Base-by-base conservation (phyloP, 2,329 filamentous ascomycete species). In the Botrytis fragariae region DNA sequence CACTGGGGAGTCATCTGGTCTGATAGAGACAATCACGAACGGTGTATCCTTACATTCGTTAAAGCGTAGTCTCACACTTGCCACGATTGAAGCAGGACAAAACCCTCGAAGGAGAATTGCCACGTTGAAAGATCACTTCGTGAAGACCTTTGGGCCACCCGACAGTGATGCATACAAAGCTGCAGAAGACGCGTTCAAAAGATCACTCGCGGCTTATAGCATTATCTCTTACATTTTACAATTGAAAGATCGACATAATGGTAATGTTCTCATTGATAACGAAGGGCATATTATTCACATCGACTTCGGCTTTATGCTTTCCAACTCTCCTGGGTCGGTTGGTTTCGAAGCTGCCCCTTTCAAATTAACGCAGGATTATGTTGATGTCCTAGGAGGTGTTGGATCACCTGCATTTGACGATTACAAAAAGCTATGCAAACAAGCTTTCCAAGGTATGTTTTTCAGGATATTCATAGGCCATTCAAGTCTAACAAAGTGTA, bases 231-330 rank as follows among this genome's bases (percentile, higher is more conserved):
- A 96, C 80, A 85, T 96, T 68, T 85, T 96, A 71, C 93, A 96
- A 82, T 88, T 96, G 74, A 96, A 96, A 81, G 93, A 96, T 79
- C 87, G 93, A 20, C 93, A 96, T 81, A 96, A 96, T 80, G 93
- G 93, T 72, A 96, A 96, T 79, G 92, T 96, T 22, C 87, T 96
- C 74, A 92, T 96, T 78, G 93, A 95, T 82, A 94, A 92, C 79
- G 91, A 93, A 81, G 93, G 93, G 16, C 93, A 96, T 80, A 94
- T 95, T 73, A 90, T 96, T 74, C 93, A 96, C 80, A 96, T 96
- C 75, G 93, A 96, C 82, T 96, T 96, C 82, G 93, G 93, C 72
- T 96, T 96, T 81, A 95, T 96, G 92, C 85, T 96, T 48, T 95
- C 92, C 64, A 96, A 96, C 82, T 94, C 92, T 1, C 93, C 93